Evolutionary conservation across 805 yeast genomes (phyloP), one percentile per base, ranked within the genome.

Genomic region (Isabelozyma heimii): DNA sequence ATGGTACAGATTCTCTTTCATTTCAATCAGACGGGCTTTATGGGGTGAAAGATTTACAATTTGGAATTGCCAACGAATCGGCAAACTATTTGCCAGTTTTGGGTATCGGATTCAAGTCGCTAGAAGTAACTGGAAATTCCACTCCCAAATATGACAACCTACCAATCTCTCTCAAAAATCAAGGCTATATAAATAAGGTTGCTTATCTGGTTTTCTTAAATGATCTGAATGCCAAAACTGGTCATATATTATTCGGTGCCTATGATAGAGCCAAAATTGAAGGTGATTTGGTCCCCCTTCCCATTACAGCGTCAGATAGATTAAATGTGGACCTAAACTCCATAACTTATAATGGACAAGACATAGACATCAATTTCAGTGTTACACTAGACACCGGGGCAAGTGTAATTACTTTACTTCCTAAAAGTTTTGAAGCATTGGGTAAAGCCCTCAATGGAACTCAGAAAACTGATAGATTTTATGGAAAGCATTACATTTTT

Each of bases 321-420:
- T 58, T 80, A 33, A 76, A 78, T 35, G 62, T 80, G 40, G 76
- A 80, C 2, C 57, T 81, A 10, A 70, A 70, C 51, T 66, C 70
- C 5, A 14, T 80, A 2, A 24, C 45, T 13, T 45, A 58, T 46
- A 47, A 49, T 42, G 47, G 47, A 9, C 40, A 43, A 6, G 17
- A n/a, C 2, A 16, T 38, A 13, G 50, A 52, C 24, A 33, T 43
- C n/a, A 39, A 39, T 17, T 13, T 30, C 3, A 16, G 37, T 5
- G 27, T 30, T 20, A 39, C 40, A n/a, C 37, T 47, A 10, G 50
- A 47, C 33, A 40, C 42, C 26, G 50, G 50, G 14, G 40, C 50
- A n/a, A 44, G 47, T 35, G 20, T 44, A 10, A 47, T 44, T 17
- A 40, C 28, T n/a, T 41, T 47, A 26, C 30, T 35, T 8, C 15